Base-by-base conservation (phyloP, 1,284 basidiomycete genomes). In the Apiotrichum brassicae region DNA sequence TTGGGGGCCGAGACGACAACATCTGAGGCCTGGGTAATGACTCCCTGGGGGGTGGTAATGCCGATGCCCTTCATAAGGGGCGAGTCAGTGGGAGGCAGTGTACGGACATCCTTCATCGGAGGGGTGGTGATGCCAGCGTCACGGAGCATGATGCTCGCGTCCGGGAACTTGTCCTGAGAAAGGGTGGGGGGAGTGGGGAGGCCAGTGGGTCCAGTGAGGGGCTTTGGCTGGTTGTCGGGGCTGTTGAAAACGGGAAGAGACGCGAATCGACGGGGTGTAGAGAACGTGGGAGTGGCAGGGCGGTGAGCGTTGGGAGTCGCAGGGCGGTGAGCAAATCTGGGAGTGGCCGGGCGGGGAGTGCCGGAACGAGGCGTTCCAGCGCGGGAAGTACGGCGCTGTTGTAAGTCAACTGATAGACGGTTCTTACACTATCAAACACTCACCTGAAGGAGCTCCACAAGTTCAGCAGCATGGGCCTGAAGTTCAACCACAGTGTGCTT, bases 381-480 rank as follows among this genome's bases (percentile, higher is more conserved):
- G 16, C 38, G 38, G 26, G 38, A 40, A 6, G 38, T 40, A 25
- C 38, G 38, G 38, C 38, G 38, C 38, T 40, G 38, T n/a, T n/a
- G n/a, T n/a, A n/a, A n/a, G n/a, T n/a, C n/a, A n/a, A n/a, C n/a
- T n/a, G n/a, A n/a, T n/a, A n/a, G n/a, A n/a, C n/a, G n/a, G n/a
- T n/a, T n/a, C n/a, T n/a, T n/a, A n/a, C n/a, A n/a, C n/a, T n/a
- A n/a, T n/a, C n/a, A n/a, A n/a, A n/a, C n/a, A n/a, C 38, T 40
- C 24, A 40, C 38, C 38, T 40, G 38, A 25, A 40, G 38, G 22
- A 40, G 38, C 23, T 40, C 38, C 23, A 40, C 38, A 18, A 40
- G 38, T 14, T 40, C 38, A 3, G 38, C 25, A 2, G 38, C 38
- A n/a, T 40, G 38, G 16, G 38, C 38, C 38, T 40, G 38, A 9